Percentiles rank a stretch among this genome's conserved stretches.
Conservation (phyloP, 352 stramenopile genomes). For the Thalassiosira mediterranea region DNA sequence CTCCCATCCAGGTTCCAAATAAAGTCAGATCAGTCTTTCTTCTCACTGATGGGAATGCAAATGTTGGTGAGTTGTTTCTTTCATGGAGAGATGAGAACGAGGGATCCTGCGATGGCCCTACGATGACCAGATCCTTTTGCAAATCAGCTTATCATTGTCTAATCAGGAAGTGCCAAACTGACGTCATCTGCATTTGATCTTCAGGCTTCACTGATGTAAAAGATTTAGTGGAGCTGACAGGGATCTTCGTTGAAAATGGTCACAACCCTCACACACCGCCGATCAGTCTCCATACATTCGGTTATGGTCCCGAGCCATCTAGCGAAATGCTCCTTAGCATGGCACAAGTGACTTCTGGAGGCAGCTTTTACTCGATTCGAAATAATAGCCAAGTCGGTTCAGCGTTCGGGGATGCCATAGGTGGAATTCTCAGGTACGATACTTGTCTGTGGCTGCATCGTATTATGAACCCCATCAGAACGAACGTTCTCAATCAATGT, state of each 20-base stretch:
- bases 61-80: constrained; percentile 62
- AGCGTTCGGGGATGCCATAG: constrained; percentile 83
- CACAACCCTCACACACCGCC: constrained; percentile 36
- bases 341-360: constrained; percentile 54
- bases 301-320: constrained; percentile 78
- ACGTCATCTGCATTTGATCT: constrained; percentile 3
- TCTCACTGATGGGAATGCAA: constrained; percentile 81
- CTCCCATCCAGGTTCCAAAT: constrained; percentile 49
- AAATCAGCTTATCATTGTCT: no score
- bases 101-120: no score
- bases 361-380: constrained; percentile 73
- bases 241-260: constrained; percentile 49
- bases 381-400: constrained; percentile 57
- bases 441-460: neutral
- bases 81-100: no score
- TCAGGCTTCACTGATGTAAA: constrained; percentile 29
- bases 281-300: constrained; percentile 76
- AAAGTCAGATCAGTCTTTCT: constrained; percentile 74
- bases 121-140: no score
- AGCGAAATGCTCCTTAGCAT: constrained; percentile 59
- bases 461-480: neutral
- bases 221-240: constrained; percentile 42
- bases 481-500: neutral
- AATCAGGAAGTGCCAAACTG: no score
- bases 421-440: constrained; percentile 67